Evolutionary conservation across 2,329 filamentous ascomycete species (phyloP), one percentile per base, ranked within the genome.

Genomic region (Clarireedia monteithiana): DNA sequence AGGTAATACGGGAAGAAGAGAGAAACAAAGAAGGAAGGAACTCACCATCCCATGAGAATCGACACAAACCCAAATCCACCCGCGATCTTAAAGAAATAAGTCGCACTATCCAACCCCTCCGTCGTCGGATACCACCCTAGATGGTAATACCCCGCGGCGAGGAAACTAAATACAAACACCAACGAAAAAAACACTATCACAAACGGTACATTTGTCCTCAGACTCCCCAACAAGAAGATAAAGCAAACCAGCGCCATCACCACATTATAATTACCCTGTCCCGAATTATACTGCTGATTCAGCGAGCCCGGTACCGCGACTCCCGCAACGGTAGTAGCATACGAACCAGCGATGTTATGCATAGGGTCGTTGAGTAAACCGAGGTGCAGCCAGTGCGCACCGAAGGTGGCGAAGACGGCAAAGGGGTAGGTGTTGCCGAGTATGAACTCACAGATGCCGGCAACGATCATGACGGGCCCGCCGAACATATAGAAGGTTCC

Each of bases 271-370:
- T 58, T 53, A 1, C 56, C 59, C 42, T 60, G 59, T 5, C 56
- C 56, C 3, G 59, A 49, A 50, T 60, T 60, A 17, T 55, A 57
- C 15, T 23, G 27, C 23, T 57, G 56, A 5, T 53, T 58, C 12
- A 57, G 14, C 0, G 34, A 49, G 5, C 53, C 48, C 6, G 50
- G 27, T 1, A 46, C 40, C 0, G 27, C 5, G 1, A 26, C 40
- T 2, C 50, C 50, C 3, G 44, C 34, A 14, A 53, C 17, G 17
- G 26, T 49, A 1, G 39, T 48, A 5, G 48, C 45, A 20, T 88
- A 91, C 50, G 79, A 79, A 38, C 91, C 77, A 1, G 91, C 74
- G 14, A 91, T 82, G 50, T 86, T 87, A 38, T 79, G 77, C 47
- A 90, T 76, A 2, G 81, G 77, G 1, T 85, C 79, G 53, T 87